These are phyloP conservation scores for Colletotrichum cordylinicola DNA, from an alignment of 2,329 filamentous ascomycete genomes.

Conservation along the genomic window DNA sequence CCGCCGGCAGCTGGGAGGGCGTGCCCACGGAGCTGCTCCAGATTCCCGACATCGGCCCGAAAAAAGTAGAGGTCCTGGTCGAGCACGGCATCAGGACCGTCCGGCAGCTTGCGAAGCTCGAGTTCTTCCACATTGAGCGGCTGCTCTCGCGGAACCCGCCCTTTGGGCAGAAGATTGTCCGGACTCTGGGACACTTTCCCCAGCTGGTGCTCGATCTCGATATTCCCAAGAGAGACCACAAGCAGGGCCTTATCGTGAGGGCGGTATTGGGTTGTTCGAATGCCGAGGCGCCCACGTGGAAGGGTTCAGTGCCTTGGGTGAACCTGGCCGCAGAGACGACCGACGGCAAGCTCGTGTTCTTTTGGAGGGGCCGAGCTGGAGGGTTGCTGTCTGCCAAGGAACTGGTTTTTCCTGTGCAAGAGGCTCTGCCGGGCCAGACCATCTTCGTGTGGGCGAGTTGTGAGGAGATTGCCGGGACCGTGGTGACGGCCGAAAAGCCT, in stretches of 20 bases:
- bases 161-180: slow-evolving; percentile 75
- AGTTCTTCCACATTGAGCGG: slow-evolving; percentile 77
- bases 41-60: slow-evolving; percentile 78
- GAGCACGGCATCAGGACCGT: slow-evolving; percentile 75
- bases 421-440: slow-evolving; percentile 57
- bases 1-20: slow-evolving; percentile 77
- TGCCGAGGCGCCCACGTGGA: slow-evolving; percentile 64
- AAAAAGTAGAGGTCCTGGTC: slow-evolving; percentile 76
- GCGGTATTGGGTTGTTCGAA: slow-evolving; percentile 77
- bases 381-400: slow-evolving; percentile 67
- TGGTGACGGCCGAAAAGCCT: slow-evolving; percentile 30
- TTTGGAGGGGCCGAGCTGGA: slow-evolving; percentile 66
- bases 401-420: slow-evolving; percentile 58
- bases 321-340: slow-evolving; percentile 78
- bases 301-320: slow-evolving; percentile 68
- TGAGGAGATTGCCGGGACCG: slow-evolving; percentile 78
- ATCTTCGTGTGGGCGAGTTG: slow-evolving; percentile 77
- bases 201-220: slow-evolving; percentile 48
- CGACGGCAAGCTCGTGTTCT: slow-evolving; percentile 73
- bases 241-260: slow-evolving; percentile 57
- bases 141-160: slow-evolving; percentile 81
- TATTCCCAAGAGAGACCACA: slow-evolving; percentile 34
- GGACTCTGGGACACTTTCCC: slow-evolving; percentile 74
- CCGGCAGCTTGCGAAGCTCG: slow-evolving; percentile 69
- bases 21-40: slow-evolving; percentile 79